Conservation (phyloP, 1,284 basidiomycete genomes). For the Fomes fomentarius region DNA sequence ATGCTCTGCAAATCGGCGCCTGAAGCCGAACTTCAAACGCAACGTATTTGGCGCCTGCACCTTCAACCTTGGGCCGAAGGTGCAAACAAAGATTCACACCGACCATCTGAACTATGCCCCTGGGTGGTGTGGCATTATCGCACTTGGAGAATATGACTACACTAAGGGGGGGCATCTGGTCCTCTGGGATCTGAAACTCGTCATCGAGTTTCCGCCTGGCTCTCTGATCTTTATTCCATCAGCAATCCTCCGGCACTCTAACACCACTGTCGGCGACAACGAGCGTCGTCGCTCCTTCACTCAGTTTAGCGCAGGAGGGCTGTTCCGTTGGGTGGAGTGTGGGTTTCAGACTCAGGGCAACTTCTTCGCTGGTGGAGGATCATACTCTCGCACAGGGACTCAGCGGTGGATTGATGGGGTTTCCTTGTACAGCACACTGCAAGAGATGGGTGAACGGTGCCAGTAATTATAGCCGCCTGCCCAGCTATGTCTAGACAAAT, state of each 20-base stretch:
- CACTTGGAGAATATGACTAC: slow-evolving; percentile 28
- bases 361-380: no score
- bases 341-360: slow-evolving; percentile 7
- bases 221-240: slow-evolving; percentile 33
- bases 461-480: no score
- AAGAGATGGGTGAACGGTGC: no score
- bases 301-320: slow-evolving; percentile 28
- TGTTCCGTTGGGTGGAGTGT: slow-evolving; percentile 31
- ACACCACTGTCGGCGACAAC: slow-evolving; percentile 21
- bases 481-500: no score
- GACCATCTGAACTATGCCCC: slow-evolving; percentile 26
- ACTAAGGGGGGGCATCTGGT: slow-evolving; percentile 31
- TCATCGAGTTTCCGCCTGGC: slow-evolving; percentile 31
- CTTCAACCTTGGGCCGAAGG: slow-evolving; percentile 27
- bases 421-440: no score
- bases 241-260: slow-evolving; percentile 30
- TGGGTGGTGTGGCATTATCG: slow-evolving; percentile 30
- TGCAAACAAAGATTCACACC: slow-evolving; percentile 12
- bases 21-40: slow-evolving; percentile 2
- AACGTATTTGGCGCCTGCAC: slow-evolving; percentile 15
- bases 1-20: background rate
- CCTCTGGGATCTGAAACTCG: slow-evolving; percentile 26
- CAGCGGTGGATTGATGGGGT: no score
- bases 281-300: slow-evolving; percentile 31
- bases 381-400: no score